Evolutionary conservation across 2,329 filamentous ascomycete genomes (phyloP).

Genomic region (Curvularia eragrostidis): DNA sequence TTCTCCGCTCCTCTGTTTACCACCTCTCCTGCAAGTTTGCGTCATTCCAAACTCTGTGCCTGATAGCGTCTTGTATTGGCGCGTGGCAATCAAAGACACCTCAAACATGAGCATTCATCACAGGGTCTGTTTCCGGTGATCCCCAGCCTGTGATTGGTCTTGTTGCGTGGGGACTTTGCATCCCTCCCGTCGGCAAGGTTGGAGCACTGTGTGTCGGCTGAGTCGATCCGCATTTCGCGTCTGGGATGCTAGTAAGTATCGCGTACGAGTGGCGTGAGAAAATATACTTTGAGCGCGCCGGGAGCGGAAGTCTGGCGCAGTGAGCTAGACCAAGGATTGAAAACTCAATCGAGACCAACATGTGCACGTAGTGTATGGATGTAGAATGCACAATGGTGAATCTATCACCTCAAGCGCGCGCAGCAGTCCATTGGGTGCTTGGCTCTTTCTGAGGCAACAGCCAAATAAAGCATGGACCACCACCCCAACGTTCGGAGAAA

Average conservation of each 20-base stretch:
- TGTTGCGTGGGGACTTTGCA: not conserved
- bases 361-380: too few species aligned
- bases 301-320: not conserved
- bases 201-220: not conserved
- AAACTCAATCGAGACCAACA: not conserved
- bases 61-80: not conserved
- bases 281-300: not conserved
- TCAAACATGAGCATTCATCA: not conserved
- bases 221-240: not conserved
- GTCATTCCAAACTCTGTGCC: not conserved
- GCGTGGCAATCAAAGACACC: not conserved
- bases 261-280: constrained; percentile 1
- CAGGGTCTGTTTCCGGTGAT: not conserved
- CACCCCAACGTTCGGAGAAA: not conserved
- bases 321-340: not conserved
- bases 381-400: not conserved
- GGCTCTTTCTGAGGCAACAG: not conserved
- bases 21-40: not conserved
- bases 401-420: not conserved
- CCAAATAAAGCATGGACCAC: not conserved
- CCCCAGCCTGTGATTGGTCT: not conserved
- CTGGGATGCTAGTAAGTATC: not conserved
- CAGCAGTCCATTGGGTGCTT: not conserved
- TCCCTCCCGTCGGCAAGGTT: not conserved
- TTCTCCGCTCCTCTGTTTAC: not conserved